A percentile compares a stretch with the other conserved stretches of the same genome.
phyloP scores from a whole-genome alignment of 306 rosid genomes.

The Castanopsis chinensis region DNA sequence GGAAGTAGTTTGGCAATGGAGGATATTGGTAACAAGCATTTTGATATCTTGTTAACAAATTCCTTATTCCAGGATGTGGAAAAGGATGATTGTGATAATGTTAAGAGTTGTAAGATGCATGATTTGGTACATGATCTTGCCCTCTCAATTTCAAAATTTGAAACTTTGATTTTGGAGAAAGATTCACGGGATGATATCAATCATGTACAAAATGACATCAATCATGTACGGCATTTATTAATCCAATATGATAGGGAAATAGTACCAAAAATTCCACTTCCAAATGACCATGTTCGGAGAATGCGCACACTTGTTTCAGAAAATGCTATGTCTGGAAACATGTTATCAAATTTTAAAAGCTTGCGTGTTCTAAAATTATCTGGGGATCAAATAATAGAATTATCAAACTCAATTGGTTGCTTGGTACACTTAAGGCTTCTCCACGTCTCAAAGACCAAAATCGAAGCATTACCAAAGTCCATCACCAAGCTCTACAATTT shows the following conservation, averaged over 20 bases:
- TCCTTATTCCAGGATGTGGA: slow-evolving; percentile 14
- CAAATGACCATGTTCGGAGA: neutral
- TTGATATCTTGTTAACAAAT: neutral
- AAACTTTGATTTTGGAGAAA: neutral
- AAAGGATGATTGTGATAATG: neutral
- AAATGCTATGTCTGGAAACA: neutral
- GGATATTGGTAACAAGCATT: too few species aligned
- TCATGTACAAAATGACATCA: neutral
- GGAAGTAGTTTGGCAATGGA: neutral
- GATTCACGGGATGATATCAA: neutral
- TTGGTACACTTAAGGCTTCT: too few species aligned
- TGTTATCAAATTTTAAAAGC: neutral
- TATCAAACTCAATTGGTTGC: slow-evolving; percentile 2
- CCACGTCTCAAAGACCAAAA: rapidly evolving
- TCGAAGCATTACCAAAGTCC: too few species aligned
- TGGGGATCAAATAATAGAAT: neutral
- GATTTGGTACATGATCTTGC: slow-evolving; percentile 26
- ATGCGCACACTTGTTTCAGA: neutral
- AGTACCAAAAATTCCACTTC: neutral
- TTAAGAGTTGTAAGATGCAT: slow-evolving; percentile 5
- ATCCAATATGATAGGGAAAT: too few species aligned
- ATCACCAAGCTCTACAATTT: neutral
- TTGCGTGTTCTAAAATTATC: neutral
- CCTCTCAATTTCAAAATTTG: neutral
- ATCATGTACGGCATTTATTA: too few species aligned